Evolutionary conservation across 2,329 filamentous ascomycete genomes (phyloP).

Genomic region (Cladosporium cucumerinum): DNA sequence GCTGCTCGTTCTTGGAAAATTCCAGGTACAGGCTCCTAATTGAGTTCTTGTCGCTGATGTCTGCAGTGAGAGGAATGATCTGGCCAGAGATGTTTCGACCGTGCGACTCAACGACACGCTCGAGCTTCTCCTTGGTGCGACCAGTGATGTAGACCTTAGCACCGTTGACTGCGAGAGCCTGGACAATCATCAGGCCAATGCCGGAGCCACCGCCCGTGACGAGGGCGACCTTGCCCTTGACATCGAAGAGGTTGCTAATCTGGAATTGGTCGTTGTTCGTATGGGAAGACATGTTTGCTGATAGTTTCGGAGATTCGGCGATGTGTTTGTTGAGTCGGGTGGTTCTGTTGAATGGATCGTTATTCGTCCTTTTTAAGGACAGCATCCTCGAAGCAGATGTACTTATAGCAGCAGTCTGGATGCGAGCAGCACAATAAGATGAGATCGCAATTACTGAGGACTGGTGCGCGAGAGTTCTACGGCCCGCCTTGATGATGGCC

Average conservation of each 20-base stretch:
- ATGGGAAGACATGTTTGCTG: constrained; percentile 29
- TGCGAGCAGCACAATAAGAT: neutral
- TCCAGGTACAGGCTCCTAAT: constrained; percentile 43
- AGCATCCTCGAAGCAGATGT: neutral
- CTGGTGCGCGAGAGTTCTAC: constrained; percentile 4
- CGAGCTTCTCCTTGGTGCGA: constrained; percentile 47
- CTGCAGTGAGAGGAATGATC: constrained; percentile 46
- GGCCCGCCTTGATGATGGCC: neutral
- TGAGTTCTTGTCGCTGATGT: constrained; percentile 44
- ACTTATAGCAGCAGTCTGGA: constrained; percentile 9
- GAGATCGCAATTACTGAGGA: constrained; percentile 12
- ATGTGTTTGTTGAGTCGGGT: constrained; percentile 17
- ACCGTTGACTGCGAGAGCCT: constrained; percentile 28
- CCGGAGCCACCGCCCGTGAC: constrained; percentile 45
- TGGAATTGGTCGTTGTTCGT: constrained; percentile 37
- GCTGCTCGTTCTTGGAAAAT: constrained; percentile 44
- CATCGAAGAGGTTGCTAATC: constrained; percentile 36
- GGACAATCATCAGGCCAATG: constrained; percentile 47
- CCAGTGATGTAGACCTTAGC: constrained; percentile 50
- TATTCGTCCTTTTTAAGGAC: neutral
- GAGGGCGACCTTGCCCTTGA: constrained; percentile 41
- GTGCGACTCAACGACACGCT: constrained; percentile 44
- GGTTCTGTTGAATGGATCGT: constrained; percentile 9
- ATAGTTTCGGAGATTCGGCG: constrained; percentile 12
- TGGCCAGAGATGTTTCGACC: constrained; percentile 44